Base-by-base conservation (phyloP, 345 rosid genomes). In the thale cress (Arabidopsis thaliana) region DNA sequence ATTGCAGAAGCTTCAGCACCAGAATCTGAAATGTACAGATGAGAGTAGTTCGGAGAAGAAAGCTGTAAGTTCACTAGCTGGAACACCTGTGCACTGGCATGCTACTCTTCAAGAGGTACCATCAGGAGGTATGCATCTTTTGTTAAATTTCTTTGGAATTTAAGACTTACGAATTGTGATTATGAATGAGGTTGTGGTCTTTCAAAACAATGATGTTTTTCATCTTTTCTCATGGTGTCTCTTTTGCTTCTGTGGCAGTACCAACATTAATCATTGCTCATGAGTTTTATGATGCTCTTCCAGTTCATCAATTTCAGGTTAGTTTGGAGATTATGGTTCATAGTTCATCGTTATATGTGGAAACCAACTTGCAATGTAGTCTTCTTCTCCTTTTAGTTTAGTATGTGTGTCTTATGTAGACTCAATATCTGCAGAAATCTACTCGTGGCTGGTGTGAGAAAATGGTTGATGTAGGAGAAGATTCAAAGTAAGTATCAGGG, bases 261-360 rank as follows among this genome's bases (percentile, higher is more conserved):
- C 98, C 99, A 34, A 74, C 91, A 51, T 86, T 92, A 73, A 83
- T 95, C 66, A 84, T 92, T 77, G 97, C 94, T 59, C 98, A 95
- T 75, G 96, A 95, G 81, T 95, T 95, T 78, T 92, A 85, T 72
- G 99, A 95, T 82, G 99, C 97, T 64, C 87, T 94, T 72, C 97
- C 99, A 22, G 84, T 95, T 71, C 95, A 91, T 81, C 98, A 94
- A 48, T 91, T 94, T 82, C 98, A 89, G 97, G 98, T 94, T 61
- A 53, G 89, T 84, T 14, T 23, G 40, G 9, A 34, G 56, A 51
- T 34, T 23, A 64, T 56, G 57, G 34, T 30, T 23, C 37, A 67
- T 55, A 42, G 38, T 34, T 20, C 51, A 37, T 38, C 51, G 6
- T 49, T 60, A 24, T 22, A n/a, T 24, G 0, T 32, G 2, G 9